Percentiles rank a stretch among this genome's conserved stretches.
Evolutionary conservation across 495 filamentous ascomycete genomes (phyloP).

Genomic region (Daldinia loculata): DNA sequence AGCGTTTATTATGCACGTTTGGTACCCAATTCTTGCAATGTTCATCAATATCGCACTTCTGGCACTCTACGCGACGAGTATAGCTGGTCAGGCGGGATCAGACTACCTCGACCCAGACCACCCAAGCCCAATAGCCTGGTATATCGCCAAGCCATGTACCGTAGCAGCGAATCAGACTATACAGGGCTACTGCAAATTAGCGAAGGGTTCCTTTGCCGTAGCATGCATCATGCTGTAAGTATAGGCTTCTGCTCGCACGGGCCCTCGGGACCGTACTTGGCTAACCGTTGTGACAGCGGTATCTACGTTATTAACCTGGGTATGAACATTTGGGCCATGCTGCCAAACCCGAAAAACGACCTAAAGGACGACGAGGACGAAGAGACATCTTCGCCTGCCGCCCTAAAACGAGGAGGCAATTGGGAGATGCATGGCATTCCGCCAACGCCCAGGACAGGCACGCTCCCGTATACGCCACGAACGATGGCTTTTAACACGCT

Average conservation of each 20-base stretch:
- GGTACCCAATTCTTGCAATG: conserved; percentile 72
- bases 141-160: conserved; percentile 78
- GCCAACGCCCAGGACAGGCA: conserved; percentile 41
- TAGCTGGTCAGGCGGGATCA: conserved; percentile 77
- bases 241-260: conserved; percentile 2
- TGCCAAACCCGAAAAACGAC: conserved; percentile 60
- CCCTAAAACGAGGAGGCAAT: conserved; percentile 39
- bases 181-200: conserved; percentile 76
- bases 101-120: conserved; percentile 80
- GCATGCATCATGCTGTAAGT: conserved; percentile 77
- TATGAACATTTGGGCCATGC: conserved; percentile 68
- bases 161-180: conserved; percentile 65
- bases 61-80: conserved; percentile 71
- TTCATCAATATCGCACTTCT: conserved; percentile 66
- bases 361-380: conserved; percentile 52
- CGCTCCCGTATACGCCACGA: conserved; percentile 59
- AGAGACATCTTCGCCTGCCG: conserved; percentile 31
- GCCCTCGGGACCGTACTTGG: not conserved
- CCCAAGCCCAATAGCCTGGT: conserved; percentile 79
- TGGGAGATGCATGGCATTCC: conserved; percentile 58
- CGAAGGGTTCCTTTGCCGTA: conserved; percentile 77
- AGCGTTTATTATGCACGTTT: conserved; percentile 74
- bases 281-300: conserved; percentile 45
- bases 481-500: conserved; percentile 65
- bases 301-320: conserved; percentile 66